A percentile compares a stretch with the other conserved stretches of the same genome.
Evolutionary conservation across 1,284 basidiomycete genomes (phyloP).

Genomic region (Exobasidium rhododendri): DNA sequence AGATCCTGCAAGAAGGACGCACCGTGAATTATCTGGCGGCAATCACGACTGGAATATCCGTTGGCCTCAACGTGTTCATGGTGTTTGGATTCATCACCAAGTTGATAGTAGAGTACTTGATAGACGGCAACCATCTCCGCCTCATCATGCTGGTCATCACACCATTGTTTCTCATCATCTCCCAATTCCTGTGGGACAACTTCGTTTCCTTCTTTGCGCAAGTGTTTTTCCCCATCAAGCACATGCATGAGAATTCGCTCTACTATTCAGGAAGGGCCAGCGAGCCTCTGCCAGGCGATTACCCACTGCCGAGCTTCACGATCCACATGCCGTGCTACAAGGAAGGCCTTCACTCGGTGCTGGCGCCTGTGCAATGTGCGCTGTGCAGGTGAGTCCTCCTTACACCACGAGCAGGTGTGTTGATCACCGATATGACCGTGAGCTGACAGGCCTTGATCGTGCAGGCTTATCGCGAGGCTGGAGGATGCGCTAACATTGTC

Average conservation of each 20-base stretch:
- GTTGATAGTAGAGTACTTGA: slow-evolving; percentile 66
- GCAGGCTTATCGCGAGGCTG: slow-evolving; percentile 81
- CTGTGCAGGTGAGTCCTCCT: slow-evolving; percentile 78
- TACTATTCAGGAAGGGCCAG: slow-evolving; percentile 57
- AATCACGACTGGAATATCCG: slow-evolving; percentile 69
- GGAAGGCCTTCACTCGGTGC: slow-evolving; percentile 57
- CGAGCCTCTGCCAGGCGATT: not conserved
- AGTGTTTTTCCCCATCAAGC: slow-evolving; percentile 62
- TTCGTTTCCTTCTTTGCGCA: slow-evolving; percentile 58
- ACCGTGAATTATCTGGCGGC: slow-evolving; percentile 59
- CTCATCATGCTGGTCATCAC: slow-evolving; percentile 63
- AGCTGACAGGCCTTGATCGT: too few relatives aligned
- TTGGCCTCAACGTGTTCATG: slow-evolving; percentile 57
- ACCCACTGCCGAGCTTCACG: slow-evolving; percentile 67
- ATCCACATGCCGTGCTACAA: slow-evolving; percentile 78
- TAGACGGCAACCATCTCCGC: slow-evolving; percentile 66
- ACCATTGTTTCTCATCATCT: not conserved
- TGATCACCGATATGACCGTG: too few relatives aligned
- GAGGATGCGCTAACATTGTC: slow-evolving; percentile 71
- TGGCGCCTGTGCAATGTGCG: slow-evolving; percentile 68
- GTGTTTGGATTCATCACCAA: slow-evolving; percentile 65
- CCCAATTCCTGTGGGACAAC: slow-evolving; percentile 65
- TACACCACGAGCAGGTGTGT: too few relatives aligned
- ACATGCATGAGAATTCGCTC: slow-evolving; percentile 59
- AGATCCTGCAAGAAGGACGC: slow-evolving; percentile 61